Percentiles rank a stretch among this genome's conserved stretches.
Evolutionary conservation across 352 stramenopile species (phyloP).

Genomic region (Plasmopara viticola): DNA sequence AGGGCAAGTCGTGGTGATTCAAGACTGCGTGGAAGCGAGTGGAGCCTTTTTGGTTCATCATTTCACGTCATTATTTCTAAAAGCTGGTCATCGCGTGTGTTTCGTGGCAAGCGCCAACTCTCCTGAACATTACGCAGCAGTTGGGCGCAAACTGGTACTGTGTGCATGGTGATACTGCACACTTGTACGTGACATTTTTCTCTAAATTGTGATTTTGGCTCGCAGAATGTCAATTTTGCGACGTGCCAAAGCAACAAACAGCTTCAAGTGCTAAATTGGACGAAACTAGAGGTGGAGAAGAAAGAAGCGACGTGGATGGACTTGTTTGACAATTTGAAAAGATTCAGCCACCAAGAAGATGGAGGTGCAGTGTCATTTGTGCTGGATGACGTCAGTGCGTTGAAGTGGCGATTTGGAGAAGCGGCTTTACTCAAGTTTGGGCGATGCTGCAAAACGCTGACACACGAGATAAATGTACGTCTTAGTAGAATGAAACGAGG

Average conservation of each 20-base stretch:
- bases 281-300: constrained; percentile 11
- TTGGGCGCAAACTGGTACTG: constrained; percentile 60
- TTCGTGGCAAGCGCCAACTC: constrained; percentile 43
- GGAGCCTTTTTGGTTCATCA: constrained; percentile 68
- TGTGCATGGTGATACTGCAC: background rate
- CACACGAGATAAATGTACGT: constrained; percentile 35
- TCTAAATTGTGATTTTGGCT: background rate
- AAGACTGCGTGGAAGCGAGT: constrained; percentile 47
- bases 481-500: background rate
- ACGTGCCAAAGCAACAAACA: constrained; percentile 26
- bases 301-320: constrained; percentile 7
- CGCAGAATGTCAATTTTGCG: constrained; percentile 49
- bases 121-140: constrained; percentile 50
- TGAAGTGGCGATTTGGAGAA: constrained; percentile 55
- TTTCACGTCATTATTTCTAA: constrained; percentile 62
- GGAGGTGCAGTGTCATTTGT: constrained; percentile 35
- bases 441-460: constrained; percentile 59
- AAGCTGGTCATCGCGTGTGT: constrained; percentile 62
- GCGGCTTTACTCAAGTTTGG: constrained; percentile 42
- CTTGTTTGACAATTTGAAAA: constrained; percentile 33
- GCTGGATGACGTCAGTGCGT: constrained; percentile 55
- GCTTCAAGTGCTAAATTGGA: constrained; percentile 40
- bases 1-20: constrained; percentile 48
- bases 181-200: background rate
- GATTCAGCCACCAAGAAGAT: constrained; percentile 3